Evolutionary conservation across 306 rosid species (phyloP).

Genomic region (Acacia confusa): DNA sequence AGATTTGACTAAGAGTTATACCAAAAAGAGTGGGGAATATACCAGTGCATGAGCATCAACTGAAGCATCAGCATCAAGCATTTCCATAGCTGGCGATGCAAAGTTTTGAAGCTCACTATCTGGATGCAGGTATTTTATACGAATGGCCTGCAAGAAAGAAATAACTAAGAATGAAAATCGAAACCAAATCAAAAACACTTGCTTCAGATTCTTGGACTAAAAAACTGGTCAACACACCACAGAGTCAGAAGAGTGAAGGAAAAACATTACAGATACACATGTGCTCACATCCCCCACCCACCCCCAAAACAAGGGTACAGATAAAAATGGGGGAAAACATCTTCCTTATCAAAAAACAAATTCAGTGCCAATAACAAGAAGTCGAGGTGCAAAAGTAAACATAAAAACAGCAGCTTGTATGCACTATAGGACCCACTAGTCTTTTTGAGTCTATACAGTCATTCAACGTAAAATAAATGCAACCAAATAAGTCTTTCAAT

Average conservation of each 20-base stretch:
- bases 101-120: slow-evolving; percentile 85
- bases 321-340: not conserved
- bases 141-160: slow-evolving; percentile 73
- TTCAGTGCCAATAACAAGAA: not conserved
- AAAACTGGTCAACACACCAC: not conserved
- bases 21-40: not conserved
- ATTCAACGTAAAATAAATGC: not conserved
- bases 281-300: not conserved
- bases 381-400: not conserved
- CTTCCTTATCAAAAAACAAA: not conserved
- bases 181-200: slow-evolving; percentile 16
- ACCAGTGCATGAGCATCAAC: slow-evolving; percentile 90
- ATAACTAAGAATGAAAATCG: slow-evolving; percentile 29
- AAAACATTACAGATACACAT: not conserved
- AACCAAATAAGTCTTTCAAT: not conserved
- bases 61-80: slow-evolving; percentile 73
- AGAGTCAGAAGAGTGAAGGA: slow-evolving; percentile 22
- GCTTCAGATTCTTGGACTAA: slow-evolving; percentile 2
- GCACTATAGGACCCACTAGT: not conserved
- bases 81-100: slow-evolving; percentile 76
- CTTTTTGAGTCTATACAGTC: not conserved
- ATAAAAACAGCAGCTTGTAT: not conserved
- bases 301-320: not conserved
- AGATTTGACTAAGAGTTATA: not conserved
- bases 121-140: slow-evolving; percentile 75